Base-by-base conservation (phyloP, 495 filamentous ascomycete species). In the Podospora didyma region DNA sequence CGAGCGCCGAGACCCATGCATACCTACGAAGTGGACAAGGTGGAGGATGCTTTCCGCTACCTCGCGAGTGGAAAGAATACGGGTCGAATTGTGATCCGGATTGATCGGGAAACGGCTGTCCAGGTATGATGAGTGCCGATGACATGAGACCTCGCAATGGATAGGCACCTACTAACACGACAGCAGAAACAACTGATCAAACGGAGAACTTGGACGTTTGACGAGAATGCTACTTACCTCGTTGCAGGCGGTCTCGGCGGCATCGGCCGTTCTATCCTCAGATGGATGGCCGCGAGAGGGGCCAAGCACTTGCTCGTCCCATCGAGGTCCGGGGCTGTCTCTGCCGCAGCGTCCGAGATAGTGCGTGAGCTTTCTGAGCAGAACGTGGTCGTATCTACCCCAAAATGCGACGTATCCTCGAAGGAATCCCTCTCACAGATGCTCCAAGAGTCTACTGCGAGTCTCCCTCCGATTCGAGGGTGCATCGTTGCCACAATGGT, bases 191-290 rank as follows among this genome's bases (percentile, higher is more conserved):
- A n/a, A 53, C 46, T 26, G 23, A 22, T 10, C 23, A 45, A 34
- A 16, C 19, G 16, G 17, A 14, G n/a, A n/a, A 23, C 17, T 14
- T 41, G 44, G 2, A 12, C 9, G 16, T 54, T 37, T 26, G 53
- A 23, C n/a, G n/a, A n/a, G n/a, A n/a, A n/a, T 57, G 57, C 54
- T 56, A 41, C 74, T 17, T 85, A 85, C 49, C 58, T 85, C 41
- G 58, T 85, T 14, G 67, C 74, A 19, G 81, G 83, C 10, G 78
- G 82, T 47, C 73, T 83, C 4, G 78, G 82, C 10, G 83, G 82
- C 5, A 70, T 87, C 16, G 83, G 84, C 24, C 73, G 75, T 23
- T 67, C 74, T 26, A 61, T 87, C 35, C 66, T 78, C 22, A 20
- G 58, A 2, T 71, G 69, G 59, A 45, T 80, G 16, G 72, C 63